A percentile compares a stretch with the other conserved stretches of the same genome.
These are phyloP conservation scores for Prunella vulgaris DNA, from an alignment of 257 asterid genomes.

Conservation along the genomic window DNA sequence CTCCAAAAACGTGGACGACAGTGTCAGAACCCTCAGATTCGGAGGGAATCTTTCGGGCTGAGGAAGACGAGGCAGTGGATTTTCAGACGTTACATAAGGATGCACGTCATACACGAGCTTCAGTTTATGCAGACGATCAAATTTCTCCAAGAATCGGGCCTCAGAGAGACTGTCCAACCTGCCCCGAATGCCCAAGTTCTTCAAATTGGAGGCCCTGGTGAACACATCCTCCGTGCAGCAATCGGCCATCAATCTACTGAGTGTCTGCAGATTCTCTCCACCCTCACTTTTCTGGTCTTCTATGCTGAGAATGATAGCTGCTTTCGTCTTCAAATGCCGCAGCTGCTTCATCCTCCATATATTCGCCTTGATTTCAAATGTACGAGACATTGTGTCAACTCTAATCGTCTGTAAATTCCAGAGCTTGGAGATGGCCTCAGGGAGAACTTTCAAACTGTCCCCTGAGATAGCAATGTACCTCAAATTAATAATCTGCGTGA, in stretches of 20 bases:
- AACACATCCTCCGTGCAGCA: constrained; percentile 27
- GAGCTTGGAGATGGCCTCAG: constrained; percentile 23
- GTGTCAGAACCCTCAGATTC: constrained; percentile 27
- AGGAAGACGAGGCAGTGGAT: constrained; percentile 18
- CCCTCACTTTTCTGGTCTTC: background rate
- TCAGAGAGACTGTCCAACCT: background rate
- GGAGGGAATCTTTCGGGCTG: constrained; percentile 18
- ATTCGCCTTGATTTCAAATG: constrained; percentile 22
- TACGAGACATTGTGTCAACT: constrained; percentile 16
- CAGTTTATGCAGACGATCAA: constrained; percentile 27
- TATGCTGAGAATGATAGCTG: background rate
- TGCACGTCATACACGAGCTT: constrained; percentile 29
- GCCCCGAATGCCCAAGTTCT: constrained; percentile 31
- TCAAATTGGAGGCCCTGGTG: constrained; percentile 13
- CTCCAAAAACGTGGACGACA: constrained; percentile 20
- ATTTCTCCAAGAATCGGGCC: background rate
- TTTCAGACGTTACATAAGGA: background rate
- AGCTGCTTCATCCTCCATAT: constrained; percentile 35
- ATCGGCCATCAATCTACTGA: constrained; percentile 25
- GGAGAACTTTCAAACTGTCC: constrained; percentile 23
- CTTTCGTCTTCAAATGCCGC: constrained; percentile 40
- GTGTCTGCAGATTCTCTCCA: constrained; percentile 29
- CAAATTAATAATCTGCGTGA: constrained; percentile 31
- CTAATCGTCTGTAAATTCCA: constrained; percentile 38
- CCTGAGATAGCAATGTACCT: constrained; percentile 35